Evolutionary conservation across 257 asterid species (phyloP), one percentile per base, ranked within the genome.

Genomic region (Forsythia viridissima): DNA sequence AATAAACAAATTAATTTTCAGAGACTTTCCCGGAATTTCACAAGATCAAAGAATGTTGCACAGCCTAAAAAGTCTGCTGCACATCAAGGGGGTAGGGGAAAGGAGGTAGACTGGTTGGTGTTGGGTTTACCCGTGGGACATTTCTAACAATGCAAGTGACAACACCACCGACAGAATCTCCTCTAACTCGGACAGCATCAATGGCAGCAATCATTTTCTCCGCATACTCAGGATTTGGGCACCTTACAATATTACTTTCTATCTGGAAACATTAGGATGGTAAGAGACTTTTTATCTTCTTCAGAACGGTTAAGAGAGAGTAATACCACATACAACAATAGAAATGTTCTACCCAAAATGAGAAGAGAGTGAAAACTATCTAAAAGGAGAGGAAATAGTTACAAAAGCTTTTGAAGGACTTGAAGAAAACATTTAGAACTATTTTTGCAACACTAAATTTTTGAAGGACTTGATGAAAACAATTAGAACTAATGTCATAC

Each of bases 161-260:
- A 75, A 93, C 97, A 74, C 98, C 99, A 52, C 99, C 99, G 67
- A 96, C 96, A 52, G 99, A 95, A 83, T 96, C 98, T 72, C 99
- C 98, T 89, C 76, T 94, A 76, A 89, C 96, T 77, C 99, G 87
- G 82, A 96, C 94, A 83, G 90, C 93, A 89, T 96, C 99, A 74
- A 96, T 92, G 77, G 99, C 99, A 81, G 89, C 94, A 85, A 95
- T 95, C 99, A 95, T 95, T 90, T 93, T 92, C 82, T 93, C 97
- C 21, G 98, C 99, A 79, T 93, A 92, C 87, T 91, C 98, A 7
- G 96, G 92, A 87, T 95, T 73, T 10, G 98, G 99, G 85, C 99
- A 95, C 88, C 98, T 87, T 69, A 88, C 97, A 40, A 95, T 95
- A 75, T 93, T 95, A 82, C 88, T 88, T 86, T 95, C 99, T 78